These are phyloP conservation scores for Nitzschia palea DNA, from an alignment of 108 stramenopile genomes.

Conservation along the genomic window DNA sequence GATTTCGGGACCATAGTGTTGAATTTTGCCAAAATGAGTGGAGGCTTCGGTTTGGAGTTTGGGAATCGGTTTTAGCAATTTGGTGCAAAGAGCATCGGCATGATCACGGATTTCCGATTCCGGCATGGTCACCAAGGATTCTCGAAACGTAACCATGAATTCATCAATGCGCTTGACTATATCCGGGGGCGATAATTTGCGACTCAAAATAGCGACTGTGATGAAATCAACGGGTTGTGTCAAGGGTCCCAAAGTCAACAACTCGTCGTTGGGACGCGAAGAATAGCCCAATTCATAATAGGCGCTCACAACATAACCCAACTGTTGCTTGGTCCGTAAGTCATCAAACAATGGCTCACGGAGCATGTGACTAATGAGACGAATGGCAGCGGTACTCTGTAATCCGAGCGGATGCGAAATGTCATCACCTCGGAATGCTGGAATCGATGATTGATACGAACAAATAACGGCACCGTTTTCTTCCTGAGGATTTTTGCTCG, in stretches of 20 bases:
- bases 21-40: slow-evolving; percentile 59
- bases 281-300: slow-evolving; percentile 73
- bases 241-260: slow-evolving; percentile 18
- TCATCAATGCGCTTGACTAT: slow-evolving; percentile 77
- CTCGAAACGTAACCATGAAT: slow-evolving; percentile 62
- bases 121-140: slow-evolving; percentile 60
- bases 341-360: slow-evolving; percentile 85
- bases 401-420: slow-evolving; percentile 66
- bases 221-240: slow-evolving; percentile 70
- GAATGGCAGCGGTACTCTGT: slow-evolving; percentile 62
- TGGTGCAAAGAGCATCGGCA: slow-evolving; percentile 60
- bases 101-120: slow-evolving; percentile 69
- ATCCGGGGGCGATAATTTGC: slow-evolving; percentile 65
- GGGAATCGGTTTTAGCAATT: slow-evolving; percentile 74
- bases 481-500: slow-evolving; percentile 73
- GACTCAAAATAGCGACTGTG: slow-evolving; percentile 68
- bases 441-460: slow-evolving; percentile 69
- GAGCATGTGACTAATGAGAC: slow-evolving; percentile 74
- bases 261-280: slow-evolving; percentile 13
- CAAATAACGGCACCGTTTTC: slow-evolving; percentile 78
- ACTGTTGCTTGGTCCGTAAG: slow-evolving; percentile 79
- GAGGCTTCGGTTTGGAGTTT: slow-evolving; percentile 68
- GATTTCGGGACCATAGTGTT: slow-evolving; percentile 71
- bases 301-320: slow-evolving; percentile 76
- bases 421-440: slow-evolving; percentile 64